Conservation (phyloP, 2,329 filamentous ascomycete genomes). For the Fusarium circinatum region DNA sequence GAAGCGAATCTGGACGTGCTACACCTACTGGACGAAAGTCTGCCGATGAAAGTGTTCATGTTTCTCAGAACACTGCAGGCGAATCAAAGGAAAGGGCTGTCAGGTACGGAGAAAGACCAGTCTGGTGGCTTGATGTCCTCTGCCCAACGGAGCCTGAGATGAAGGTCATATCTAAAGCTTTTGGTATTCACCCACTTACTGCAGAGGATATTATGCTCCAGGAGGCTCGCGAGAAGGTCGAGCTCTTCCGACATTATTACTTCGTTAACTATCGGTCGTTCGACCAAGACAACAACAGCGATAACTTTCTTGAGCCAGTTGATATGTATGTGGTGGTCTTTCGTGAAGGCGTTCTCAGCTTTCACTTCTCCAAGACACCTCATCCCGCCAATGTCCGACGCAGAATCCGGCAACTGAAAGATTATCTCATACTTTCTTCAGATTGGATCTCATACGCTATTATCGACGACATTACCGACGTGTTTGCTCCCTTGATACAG, state of each 20-base stretch:
- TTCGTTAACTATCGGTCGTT: conserved; percentile 99
- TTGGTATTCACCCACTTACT: conserved; percentile 94
- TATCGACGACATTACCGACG: conserved; percentile 98
- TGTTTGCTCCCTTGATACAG: conserved; percentile 91
- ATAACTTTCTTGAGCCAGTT: conserved; percentile 92
- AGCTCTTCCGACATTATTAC: conserved; percentile 97
- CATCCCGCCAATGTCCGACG: conserved; percentile 96
- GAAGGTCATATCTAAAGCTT: conserved; percentile 91
- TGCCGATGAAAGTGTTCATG: conserved; percentile 42
- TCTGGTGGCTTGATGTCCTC: conserved; percentile 96
- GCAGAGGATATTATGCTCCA: conserved; percentile 98
- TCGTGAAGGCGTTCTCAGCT: conserved; percentile 92
- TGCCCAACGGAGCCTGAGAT: conserved; percentile 94
- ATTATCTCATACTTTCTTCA: conserved; percentile 90
- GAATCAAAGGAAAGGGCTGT: conserved; percentile 55
- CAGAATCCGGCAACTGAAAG: conserved; percentile 89
- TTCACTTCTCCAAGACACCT: conserved; percentile 96
- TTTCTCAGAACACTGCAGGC: conserved; percentile 26
- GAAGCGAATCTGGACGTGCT: conserved; percentile 55
- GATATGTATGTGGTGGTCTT: conserved; percentile 99
- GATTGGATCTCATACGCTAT: conserved; percentile 99
- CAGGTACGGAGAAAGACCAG: conserved; percentile 82
- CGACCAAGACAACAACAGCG: conserved; percentile 90
- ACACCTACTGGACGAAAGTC: conserved; percentile 60
- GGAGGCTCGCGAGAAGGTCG: conserved; percentile 97